Conservation (phyloP, 805 yeast species). For the Suhomyces xylopsoci region DNA sequence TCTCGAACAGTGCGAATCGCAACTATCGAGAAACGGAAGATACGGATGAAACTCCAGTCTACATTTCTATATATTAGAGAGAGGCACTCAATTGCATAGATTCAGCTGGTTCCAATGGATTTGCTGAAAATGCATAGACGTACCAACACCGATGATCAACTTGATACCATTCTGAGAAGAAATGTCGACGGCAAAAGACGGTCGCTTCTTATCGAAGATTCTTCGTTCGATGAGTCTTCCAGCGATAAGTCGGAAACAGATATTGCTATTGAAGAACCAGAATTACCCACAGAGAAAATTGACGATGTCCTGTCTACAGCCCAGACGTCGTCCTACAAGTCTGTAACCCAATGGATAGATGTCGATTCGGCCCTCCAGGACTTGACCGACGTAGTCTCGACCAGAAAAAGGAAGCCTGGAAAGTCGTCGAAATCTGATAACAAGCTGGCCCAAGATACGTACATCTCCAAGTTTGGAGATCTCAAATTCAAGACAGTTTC, state of each 20-base stretch:
- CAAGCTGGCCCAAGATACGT: conserved; percentile 11
- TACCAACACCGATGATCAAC: conserved; percentile 4
- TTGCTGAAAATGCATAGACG: conserved; percentile 1
- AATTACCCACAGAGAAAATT: background rate
- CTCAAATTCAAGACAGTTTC: conserved; percentile 41
- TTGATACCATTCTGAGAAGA: conserved; percentile 4
- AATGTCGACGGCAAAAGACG: conserved; percentile 5
- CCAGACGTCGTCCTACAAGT: background rate
- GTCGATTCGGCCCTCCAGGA: background rate
- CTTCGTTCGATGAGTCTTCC: conserved; percentile 3
- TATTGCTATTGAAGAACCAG: background rate
- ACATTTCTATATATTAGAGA: too few species aligned
- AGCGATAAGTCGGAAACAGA: background rate
- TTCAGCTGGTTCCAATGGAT: too few species aligned
- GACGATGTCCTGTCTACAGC: background rate
- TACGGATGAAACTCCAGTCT: background rate
- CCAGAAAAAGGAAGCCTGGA: background rate
- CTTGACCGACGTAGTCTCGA: background rate
- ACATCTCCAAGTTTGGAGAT: conserved; percentile 55
- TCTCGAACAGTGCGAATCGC: background rate
- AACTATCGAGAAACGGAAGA: background rate
- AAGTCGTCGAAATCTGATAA: background rate
- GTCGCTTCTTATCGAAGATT: conserved; percentile 7
- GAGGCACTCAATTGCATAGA: too few species aligned
- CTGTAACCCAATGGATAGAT: background rate